Percentiles rank a stretch among this genome's conserved stretches.
Conservation (phyloP, 1,284 basidiomycete species). For the Amylostereum areolatum region DNA sequence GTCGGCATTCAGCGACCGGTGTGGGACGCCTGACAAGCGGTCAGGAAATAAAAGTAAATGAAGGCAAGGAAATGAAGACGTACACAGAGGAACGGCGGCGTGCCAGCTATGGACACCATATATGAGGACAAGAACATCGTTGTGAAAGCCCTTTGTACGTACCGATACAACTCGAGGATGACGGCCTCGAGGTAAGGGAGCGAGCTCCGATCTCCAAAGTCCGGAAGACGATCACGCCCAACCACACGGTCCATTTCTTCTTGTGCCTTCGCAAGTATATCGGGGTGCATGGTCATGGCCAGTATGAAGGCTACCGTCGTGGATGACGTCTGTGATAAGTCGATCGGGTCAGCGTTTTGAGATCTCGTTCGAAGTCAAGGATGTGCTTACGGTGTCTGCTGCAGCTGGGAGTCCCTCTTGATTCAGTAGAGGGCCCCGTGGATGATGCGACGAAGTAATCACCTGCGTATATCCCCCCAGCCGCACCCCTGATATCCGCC, state of each 20-base stretch:
- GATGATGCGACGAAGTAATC: not conserved
- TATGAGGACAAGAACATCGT: not conserved
- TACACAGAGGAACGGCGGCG: slow-evolving; percentile 13
- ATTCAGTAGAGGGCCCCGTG: slow-evolving; percentile 16
- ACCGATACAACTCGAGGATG: slow-evolving; percentile 4
- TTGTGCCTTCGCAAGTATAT: slow-evolving; percentile 15
- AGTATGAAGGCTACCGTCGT: slow-evolving; percentile 9
- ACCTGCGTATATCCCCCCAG: slow-evolving; percentile 45
- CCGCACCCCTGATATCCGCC: slow-evolving; percentile 50
- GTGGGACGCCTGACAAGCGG: slow-evolving; percentile 2
- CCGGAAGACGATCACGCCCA: slow-evolving; percentile 13
- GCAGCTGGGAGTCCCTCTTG: slow-evolving; percentile 18
- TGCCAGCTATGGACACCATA: slow-evolving; percentile 7
- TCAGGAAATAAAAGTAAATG: too few species aligned
- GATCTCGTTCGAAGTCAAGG: not conserved
- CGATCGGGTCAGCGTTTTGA: slow-evolving; percentile 1
- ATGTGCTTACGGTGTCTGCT: slow-evolving; percentile 24
- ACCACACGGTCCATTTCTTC: slow-evolving; percentile 16
- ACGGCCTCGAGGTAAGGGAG: slow-evolving; percentile 16
- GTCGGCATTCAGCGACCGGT: not conserved
- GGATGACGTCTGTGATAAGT: not conserved
- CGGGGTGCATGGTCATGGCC: slow-evolving; percentile 14
- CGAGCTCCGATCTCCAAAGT: slow-evolving; percentile 9
- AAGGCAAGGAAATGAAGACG: not conserved
- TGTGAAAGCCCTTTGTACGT: not conserved